A percentile compares a stretch with the other conserved stretches of the same genome.
Conservation (phyloP, 2,329 filamentous ascomycete genomes). For the Fusarium sp. region DNA sequence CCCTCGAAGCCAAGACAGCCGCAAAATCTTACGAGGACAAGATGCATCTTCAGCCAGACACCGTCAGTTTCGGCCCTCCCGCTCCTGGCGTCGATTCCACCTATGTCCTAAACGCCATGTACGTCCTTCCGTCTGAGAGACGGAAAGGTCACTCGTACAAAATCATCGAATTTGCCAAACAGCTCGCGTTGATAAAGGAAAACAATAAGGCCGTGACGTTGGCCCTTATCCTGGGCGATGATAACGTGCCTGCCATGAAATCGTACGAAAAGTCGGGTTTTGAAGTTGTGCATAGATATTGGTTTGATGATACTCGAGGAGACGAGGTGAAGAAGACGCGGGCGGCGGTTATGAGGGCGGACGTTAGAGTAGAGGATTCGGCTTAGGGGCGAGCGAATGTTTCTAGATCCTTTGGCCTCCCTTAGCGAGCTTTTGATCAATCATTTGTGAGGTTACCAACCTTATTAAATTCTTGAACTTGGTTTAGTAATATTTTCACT, state of each 20-base stretch:
- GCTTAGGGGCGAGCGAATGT: neutral
- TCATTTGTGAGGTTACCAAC: no score
- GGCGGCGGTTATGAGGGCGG: conserved; percentile 28
- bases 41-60: neutral
- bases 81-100: neutral
- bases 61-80: neutral
- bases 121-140: conserved; percentile 17
- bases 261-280: conserved; percentile 34
- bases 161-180: conserved; percentile 16
- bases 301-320: conserved; percentile 15
- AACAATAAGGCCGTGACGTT: neutral
- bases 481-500: no score
- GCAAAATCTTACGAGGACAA: neutral
- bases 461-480: no score
- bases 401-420: neutral
- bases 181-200: neutral
- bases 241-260: conserved; percentile 6
- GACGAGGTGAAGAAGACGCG: neutral
- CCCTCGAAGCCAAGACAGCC: neutral
- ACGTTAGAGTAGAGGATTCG: neutral
- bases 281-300: conserved; percentile 18
- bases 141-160: conserved; percentile 16
- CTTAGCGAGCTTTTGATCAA: no score
- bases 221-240: conserved; percentile 14
- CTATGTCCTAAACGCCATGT: conserved; percentile 28